phyloP scores from a whole-genome alignment of 192 early-diverging fungal genomes.

The Entophlyctis luteolus region DNA sequence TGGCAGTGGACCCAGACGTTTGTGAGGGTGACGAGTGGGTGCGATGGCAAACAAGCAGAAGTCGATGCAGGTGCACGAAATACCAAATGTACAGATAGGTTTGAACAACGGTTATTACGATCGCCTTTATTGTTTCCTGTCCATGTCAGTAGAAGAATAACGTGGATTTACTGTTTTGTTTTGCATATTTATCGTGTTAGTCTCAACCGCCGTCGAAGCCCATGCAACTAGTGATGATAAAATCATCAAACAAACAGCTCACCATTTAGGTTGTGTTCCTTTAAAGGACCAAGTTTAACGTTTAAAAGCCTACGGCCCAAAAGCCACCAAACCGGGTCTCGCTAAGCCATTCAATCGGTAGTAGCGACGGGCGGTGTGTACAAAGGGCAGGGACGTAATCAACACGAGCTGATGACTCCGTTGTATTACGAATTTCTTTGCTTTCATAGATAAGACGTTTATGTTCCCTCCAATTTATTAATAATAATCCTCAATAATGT shows the following conservation, averaged over 20 bases:
- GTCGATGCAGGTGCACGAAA: background rate
- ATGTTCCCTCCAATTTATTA: no score
- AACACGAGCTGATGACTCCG: constrained; percentile 74
- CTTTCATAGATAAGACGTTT: no score
- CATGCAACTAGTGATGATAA: no score
- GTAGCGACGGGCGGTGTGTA: constrained; percentile 76
- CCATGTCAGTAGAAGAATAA: no score
- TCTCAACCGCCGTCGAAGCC: no score
- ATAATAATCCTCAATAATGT: no score
- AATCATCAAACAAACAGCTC: no score
- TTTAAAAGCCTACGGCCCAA: constrained; percentile 47
- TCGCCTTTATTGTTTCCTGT: no score
- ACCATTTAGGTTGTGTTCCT: no score
- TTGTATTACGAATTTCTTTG: constrained; percentile 79
- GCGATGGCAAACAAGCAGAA: background rate
- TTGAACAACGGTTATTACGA: no score
- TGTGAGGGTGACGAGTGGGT: background rate
- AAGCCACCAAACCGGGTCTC: constrained; percentile 61
- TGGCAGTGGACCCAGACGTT: background rate
- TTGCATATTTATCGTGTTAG: no score
- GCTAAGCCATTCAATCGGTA: constrained; percentile 83
- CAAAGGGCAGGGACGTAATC: constrained; percentile 80
- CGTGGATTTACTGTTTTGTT: no score
- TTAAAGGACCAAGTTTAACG: constrained; percentile 80
- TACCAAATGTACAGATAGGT: background rate